Evolutionary conservation across 495 filamentous ascomycete genomes (phyloP).

Genomic region (Bryoglossum gracile): DNA sequence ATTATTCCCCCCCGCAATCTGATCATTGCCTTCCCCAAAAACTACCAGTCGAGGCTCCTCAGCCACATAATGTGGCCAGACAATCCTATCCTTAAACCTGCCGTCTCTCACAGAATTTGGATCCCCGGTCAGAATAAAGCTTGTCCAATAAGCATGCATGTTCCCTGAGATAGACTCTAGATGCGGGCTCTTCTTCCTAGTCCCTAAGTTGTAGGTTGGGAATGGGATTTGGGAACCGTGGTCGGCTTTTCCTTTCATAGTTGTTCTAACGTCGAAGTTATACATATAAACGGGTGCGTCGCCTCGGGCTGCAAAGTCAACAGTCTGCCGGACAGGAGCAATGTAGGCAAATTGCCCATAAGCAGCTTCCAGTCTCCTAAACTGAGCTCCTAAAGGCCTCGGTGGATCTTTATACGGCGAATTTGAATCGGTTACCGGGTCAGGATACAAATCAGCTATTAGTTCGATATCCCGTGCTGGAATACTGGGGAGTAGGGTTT

Average conservation of each 20-base stretch:
- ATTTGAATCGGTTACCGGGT: constrained; percentile 32
- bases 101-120: constrained; percentile 36
- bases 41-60: constrained; percentile 32
- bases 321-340: constrained; percentile 56
- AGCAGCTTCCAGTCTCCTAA: constrained; percentile 50
- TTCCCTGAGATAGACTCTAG: constrained; percentile 42
- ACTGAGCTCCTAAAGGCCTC: constrained; percentile 44
- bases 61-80: constrained; percentile 15
- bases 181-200: constrained; percentile 33
- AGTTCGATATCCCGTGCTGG: constrained; percentile 37
- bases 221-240: constrained; percentile 53
- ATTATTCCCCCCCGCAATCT: constrained; percentile 37
- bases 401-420: constrained; percentile 35
- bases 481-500: constrained; percentile 45
- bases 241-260: constrained; percentile 43
- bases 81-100: constrained; percentile 2
- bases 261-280: constrained; percentile 47
- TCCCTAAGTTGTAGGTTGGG: constrained; percentile 44
- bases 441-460: constrained; percentile 50
- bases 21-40: constrained; percentile 58
- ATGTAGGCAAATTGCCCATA: constrained; percentile 64
- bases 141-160: constrained; percentile 49
- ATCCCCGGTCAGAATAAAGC: constrained; percentile 48
- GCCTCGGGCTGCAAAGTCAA: constrained; percentile 38
- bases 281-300: constrained; percentile 47